Percentiles rank a stretch among this genome's conserved stretches.
These are phyloP conservation scores for Penicillium desertorum DNA, from an alignment of 495 filamentous ascomycete species.

Conservation along the genomic window DNA sequence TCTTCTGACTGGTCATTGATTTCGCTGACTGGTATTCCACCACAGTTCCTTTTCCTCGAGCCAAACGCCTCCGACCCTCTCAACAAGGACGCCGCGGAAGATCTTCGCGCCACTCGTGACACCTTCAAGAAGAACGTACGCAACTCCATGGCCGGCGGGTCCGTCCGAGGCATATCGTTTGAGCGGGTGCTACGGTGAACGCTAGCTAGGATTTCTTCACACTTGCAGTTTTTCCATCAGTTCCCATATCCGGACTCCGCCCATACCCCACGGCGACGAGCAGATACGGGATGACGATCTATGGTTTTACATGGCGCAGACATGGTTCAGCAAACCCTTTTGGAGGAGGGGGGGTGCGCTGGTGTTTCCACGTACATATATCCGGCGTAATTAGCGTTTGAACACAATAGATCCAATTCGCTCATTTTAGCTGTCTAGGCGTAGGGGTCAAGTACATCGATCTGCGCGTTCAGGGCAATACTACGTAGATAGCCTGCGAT, in stretches of 20 bases:
- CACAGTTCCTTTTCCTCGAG: slow-evolving; percentile 92
- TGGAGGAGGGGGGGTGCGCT: slow-evolving; percentile 9
- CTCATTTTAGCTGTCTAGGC: not conserved
- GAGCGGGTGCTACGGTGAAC: slow-evolving; percentile 64
- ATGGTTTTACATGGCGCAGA: slow-evolving; percentile 17
- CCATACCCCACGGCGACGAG: slow-evolving; percentile 13
- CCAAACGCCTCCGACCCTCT: slow-evolving; percentile 96
- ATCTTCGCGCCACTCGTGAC: slow-evolving; percentile 79
- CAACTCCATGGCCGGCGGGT: slow-evolving; percentile 75
- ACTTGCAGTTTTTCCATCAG: slow-evolving; percentile 2
- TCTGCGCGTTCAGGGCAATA: not conserved
- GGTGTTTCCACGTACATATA: slow-evolving; percentile 30
- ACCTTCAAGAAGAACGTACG: slow-evolving; percentile 89
- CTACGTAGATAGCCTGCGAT: not conserved
- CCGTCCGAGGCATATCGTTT: slow-evolving; percentile 68
- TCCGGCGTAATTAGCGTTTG: slow-evolving; percentile 33
- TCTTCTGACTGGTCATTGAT: not conserved
- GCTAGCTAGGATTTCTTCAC: slow-evolving; percentile 2
- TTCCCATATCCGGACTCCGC: not conserved
- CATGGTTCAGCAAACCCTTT: slow-evolving; percentile 4
- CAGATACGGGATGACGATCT: slow-evolving; percentile 20
- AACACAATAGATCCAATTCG: slow-evolving; percentile 24
- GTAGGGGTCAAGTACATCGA: not conserved
- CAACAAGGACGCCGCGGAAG: slow-evolving; percentile 96
- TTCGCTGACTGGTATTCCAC: slow-evolving; percentile 3